Base-by-base conservation (phyloP, 352 stramenopile species). In the Pythium oligandrum region DNA sequence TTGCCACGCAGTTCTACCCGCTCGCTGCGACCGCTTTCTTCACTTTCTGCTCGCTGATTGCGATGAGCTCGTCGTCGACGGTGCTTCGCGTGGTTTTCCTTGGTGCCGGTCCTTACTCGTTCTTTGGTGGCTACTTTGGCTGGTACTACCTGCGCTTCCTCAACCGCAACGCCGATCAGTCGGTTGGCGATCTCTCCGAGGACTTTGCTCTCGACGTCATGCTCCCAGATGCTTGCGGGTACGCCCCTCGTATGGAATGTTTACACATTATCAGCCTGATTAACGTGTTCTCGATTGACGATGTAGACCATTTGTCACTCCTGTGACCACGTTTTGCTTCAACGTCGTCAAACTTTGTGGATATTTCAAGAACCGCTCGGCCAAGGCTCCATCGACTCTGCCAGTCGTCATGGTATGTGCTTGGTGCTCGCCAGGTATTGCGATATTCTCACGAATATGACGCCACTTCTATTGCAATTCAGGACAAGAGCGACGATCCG, bases 101-200 rank as follows among this genome's bases (percentile, higher is more conserved):
- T 43, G 82, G 80, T 53, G 80, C 84, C 31, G 84, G 82, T 0
- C 84, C 84, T 9, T 92, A 82, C 51, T 85, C 84, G 32, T 48
- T 86, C 9, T 70, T 89, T 12, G 84, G 84, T 30, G 76, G 79
- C 47, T 95, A 71, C 64, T 86, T 92, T 53, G 82, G 82, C 9
- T 95, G 84, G 84, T 92, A 86, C 56, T 93, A 90, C 59, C 71
- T 95, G 31, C 84, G 84, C 32, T 93, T 93, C 56, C 62, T 93
- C 11, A 79, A 83, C 57, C 88, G 86, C 58, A 95, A 93, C 59
- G 52, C 59, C 12, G 84, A 93, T 37, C 65, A 75, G 31, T 84
- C 73, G 4, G 51, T 84, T n/a, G 84, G 84, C 4, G 73, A 95
- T 61, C 61, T 83, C 39, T 90, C 80, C 31, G 80, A 93, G 6